Base-by-base conservation (phyloP, 2,329 filamentous ascomycete species). In the Endothia cerciana region DNA sequence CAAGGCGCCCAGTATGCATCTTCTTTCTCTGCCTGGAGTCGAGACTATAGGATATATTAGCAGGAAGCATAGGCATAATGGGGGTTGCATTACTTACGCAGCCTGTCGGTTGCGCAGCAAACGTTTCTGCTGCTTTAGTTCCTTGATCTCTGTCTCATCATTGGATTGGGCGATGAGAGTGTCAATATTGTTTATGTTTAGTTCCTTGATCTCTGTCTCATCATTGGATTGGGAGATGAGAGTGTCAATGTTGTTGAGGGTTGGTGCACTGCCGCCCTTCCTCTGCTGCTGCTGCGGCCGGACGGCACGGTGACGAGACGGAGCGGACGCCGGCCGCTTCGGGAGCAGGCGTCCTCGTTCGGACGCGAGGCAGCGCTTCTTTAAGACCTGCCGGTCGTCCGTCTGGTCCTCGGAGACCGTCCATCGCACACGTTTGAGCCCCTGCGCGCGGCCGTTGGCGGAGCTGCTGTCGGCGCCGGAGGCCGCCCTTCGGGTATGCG, bases 21-120 rank as follows among this genome's bases (percentile, higher is more conserved):
- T 98, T 98, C 86, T 98, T 99, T 73, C 95, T 90, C 79, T 98
- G 94, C 71, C 95, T 89, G 55, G 95, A 98, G 81, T 98, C 94
- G 73, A 99, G 91, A 71, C 93, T 97, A 73, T 41, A 63, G 70
- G 62, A 61, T 19, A 43, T 53, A 64, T 69, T 63, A 65, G 64
- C 25, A 38, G n/a, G 51, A 58, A 71, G 71, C 60, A 67, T 68
- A 65, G 57, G 38, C 11, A 55, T 43, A 64, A 60, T 45, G 68
- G 60, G 62, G 59, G 65, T n/a, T 41, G 51, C 28, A 41, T 15
- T 69, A 86, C 91, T 83, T 89, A 97, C 93, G 95, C 95, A 79
- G 95, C 95, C 82, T 98, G 94, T 74, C 95, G 89, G 81, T 99
- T 99, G 74, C 95, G 88, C 69, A 99, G 84, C 69, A 99, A 84